These are phyloP conservation scores for Magnaporthales sp. DNA, from an alignment of 2,329 filamentous ascomycete genomes.

Conservation along the genomic window DNA sequence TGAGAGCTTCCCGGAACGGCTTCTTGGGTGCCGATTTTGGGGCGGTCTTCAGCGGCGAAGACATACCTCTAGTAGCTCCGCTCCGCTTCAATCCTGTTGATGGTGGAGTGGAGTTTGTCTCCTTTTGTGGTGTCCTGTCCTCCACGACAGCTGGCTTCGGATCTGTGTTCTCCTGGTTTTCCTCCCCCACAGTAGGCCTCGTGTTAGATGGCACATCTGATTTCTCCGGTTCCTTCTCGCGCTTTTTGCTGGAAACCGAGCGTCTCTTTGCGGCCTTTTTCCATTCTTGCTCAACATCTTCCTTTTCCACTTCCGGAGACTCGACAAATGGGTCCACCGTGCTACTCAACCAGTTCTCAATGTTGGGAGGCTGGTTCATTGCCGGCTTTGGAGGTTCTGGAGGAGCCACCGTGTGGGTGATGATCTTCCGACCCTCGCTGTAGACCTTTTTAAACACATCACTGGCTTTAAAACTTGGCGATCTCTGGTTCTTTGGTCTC, in stretches of 20 bases:
- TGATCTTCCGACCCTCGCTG: conserved; percentile 55
- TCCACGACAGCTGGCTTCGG: conserved; percentile 12
- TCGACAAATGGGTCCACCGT: conserved; percentile 57
- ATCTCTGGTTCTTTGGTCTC: conserved; percentile 40
- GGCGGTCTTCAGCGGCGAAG: conserved; percentile 38
- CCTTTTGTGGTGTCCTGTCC: conserved; percentile 16
- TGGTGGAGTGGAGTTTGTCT: conserved; percentile 23
- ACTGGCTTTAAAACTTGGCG: conserved; percentile 48
- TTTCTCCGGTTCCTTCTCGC: conserved; percentile 10
- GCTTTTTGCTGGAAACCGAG: conserved; percentile 3
- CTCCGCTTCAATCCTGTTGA: conserved; percentile 42
- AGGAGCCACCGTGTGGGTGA: conserved; percentile 41
- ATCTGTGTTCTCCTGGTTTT: conserved; percentile 9
- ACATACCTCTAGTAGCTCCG: conserved; percentile 41
- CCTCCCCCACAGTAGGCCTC: conserved; percentile 8
- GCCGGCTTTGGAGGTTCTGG: conserved; percentile 41
- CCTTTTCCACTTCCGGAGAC: conserved; percentile 19
- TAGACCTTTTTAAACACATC: conserved; percentile 57
- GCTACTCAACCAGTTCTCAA: conserved; percentile 56
- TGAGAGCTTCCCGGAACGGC: conserved; percentile 48
- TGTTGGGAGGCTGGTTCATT: conserved; percentile 51
- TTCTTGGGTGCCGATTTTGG: conserved; percentile 25
- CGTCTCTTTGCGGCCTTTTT: conserved; percentile 20
- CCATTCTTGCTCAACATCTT: conserved; percentile 26
- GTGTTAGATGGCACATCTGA: conserved; percentile 11